phyloP scores from a whole-genome alignment of 2,329 filamentous ascomycete species.

The Ophiocordyceps unilateralis region DNA sequence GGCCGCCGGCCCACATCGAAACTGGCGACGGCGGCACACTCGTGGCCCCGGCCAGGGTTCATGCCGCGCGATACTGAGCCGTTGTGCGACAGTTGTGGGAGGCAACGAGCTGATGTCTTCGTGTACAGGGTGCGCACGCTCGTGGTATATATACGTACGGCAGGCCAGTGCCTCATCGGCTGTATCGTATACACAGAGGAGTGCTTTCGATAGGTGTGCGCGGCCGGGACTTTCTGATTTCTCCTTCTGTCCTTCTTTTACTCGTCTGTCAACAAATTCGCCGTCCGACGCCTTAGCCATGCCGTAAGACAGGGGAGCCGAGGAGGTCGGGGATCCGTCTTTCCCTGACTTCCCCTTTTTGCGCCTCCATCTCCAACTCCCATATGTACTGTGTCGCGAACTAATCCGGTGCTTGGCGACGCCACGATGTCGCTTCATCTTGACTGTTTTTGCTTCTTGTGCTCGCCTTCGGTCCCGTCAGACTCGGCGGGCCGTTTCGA shows the following conservation, averaged over 20 bases:
- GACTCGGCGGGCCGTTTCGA: slow-evolving; percentile 6
- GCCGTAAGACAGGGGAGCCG: background rate
- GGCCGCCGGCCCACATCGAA: slow-evolving; percentile 17
- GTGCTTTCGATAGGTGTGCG: background rate
- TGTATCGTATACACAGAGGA: background rate
- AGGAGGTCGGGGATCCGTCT: too few species aligned
- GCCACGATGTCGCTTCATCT: slow-evolving; percentile 11
- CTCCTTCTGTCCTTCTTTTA: background rate
- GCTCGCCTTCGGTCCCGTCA: slow-evolving; percentile 5
- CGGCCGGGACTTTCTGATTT: background rate
- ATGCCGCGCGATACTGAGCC: slow-evolving; percentile 32
- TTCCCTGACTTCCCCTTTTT: too few species aligned
- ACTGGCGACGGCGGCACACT: slow-evolving; percentile 25
- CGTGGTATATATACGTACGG: too few species aligned
- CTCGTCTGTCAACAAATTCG: background rate
- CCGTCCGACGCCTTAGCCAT: background rate
- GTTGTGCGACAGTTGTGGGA: slow-evolving; percentile 29
- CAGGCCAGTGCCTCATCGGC: too few species aligned
- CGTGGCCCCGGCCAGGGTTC: slow-evolving; percentile 29
- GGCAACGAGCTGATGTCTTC: slow-evolving; percentile 4
- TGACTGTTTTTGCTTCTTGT: slow-evolving; percentile 16
- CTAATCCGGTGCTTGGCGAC: background rate
- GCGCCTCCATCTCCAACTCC: too few species aligned
- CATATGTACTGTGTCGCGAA: too few species aligned
- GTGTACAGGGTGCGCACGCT: background rate